Percentiles rank a stretch among this genome's conserved stretches.
These are phyloP conservation scores for Colletotrichum sp. DNA, from an alignment of 2,329 filamentous ascomycete species.

Conservation along the genomic window DNA sequence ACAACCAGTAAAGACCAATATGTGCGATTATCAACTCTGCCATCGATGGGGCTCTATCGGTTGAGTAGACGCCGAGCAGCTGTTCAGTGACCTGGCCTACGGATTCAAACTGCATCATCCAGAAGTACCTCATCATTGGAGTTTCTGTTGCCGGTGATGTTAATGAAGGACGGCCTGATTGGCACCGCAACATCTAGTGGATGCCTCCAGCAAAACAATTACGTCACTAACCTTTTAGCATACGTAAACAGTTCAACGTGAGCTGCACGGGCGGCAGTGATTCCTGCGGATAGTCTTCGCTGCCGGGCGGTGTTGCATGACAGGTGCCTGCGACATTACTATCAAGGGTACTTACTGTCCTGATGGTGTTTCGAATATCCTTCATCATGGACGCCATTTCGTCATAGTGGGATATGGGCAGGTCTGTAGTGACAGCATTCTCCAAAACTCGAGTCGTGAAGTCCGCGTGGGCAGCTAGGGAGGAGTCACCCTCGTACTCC, in stretches of 20 bases:
- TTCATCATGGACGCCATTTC: background rate
- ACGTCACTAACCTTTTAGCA: background rate
- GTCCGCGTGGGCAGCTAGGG: background rate
- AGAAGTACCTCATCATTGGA: background rate
- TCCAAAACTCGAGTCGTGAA: background rate
- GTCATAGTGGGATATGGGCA: background rate
- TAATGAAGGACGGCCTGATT: rapidly evolving
- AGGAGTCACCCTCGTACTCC: background rate
- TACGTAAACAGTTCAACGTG: background rate
- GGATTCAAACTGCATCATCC: background rate
- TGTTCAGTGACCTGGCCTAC: background rate
- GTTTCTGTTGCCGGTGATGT: background rate
- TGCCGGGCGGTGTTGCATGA: rapidly evolving
- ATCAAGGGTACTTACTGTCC: background rate
- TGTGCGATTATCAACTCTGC: background rate
- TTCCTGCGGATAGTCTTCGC: rapidly evolving
- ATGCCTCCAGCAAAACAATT: no score
- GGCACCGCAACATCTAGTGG: no score
- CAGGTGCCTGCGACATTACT: no score
- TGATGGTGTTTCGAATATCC: background rate
- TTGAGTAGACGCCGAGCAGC: background rate
- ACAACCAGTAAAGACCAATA: background rate
- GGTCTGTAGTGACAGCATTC: background rate
- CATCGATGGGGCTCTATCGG: background rate
- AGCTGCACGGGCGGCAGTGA: background rate